Conservation (phyloP, 2,329 filamentous ascomycete species). For the Talaromyces sp. region DNA sequence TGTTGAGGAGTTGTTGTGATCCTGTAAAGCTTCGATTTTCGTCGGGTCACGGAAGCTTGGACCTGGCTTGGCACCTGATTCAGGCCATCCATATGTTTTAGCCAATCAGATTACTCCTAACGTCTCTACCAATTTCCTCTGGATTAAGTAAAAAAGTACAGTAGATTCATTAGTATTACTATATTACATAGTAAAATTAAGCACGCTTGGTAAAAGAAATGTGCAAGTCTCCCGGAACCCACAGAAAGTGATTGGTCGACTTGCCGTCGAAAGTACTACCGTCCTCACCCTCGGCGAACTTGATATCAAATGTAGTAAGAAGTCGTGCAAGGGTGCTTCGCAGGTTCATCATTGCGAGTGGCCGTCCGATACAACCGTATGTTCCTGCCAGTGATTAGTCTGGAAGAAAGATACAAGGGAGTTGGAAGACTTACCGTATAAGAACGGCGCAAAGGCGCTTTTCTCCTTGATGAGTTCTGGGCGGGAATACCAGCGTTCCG, state of each 20-base stretch:
- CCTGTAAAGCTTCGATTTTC: conserved; percentile 1
- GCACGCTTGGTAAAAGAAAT: conserved; percentile 17
- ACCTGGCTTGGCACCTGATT: conserved; percentile 4
- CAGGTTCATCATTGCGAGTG: conserved; percentile 34
- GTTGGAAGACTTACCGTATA: conserved; percentile 19
- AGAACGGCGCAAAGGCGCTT: conserved; percentile 33
- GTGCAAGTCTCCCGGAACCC: conserved; percentile 19
- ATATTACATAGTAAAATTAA: background rate
- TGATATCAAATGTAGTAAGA: conserved; percentile 32
- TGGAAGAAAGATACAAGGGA: background rate
- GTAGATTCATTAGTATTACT: background rate
- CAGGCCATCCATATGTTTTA: background rate
- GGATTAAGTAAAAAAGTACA: too few relatives aligned
- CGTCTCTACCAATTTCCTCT: background rate
- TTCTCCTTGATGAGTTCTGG: conserved; percentile 32
- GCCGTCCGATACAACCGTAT: conserved; percentile 35
- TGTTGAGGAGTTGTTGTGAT: too few relatives aligned
- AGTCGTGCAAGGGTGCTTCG: conserved; percentile 31
- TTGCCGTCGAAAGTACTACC: conserved; percentile 27
- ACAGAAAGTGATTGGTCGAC: conserved; percentile 35
- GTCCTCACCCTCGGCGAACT: conserved; percentile 31
- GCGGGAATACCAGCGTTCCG: conserved; percentile 33
- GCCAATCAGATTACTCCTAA: background rate
- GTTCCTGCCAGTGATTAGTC: conserved; percentile 20
- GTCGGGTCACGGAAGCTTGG: background rate